These are phyloP conservation scores for Entrophospora sp. DNA, from an alignment of 192 early-diverging fungal species.

Conservation along the genomic window DNA sequence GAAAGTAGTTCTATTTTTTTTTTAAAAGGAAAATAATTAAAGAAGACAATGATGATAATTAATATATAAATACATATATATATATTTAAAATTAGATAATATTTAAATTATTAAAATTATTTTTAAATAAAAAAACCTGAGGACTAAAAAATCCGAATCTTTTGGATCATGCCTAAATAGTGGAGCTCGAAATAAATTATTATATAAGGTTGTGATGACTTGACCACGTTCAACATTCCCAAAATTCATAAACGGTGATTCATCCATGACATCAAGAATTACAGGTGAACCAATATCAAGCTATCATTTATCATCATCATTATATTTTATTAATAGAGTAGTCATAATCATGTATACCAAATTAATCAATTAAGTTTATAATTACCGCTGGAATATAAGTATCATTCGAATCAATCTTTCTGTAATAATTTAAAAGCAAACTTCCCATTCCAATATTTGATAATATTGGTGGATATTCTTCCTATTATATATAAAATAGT, in stretches of 20 bases:
- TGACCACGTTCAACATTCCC: conserved; percentile 91
- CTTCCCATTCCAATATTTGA: conserved; percentile 94
- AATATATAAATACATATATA: too few relatives aligned
- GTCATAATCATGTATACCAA: too few relatives aligned
- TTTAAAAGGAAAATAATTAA: too few relatives aligned
- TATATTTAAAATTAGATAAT: too few relatives aligned
- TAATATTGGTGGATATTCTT: conserved; percentile 91
- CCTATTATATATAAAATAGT: conserved; percentile 30
- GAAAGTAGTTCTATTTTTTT: conserved; percentile 59
- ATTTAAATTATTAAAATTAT: too few relatives aligned
- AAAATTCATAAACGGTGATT: conserved; percentile 90
- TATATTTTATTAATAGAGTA: not conserved
- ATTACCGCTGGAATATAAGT: conserved; percentile 57
- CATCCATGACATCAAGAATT: conserved; percentile 80
- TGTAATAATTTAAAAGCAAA: conserved; percentile 90
- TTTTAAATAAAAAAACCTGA: too few relatives aligned
- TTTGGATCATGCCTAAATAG: conserved; percentile 67
- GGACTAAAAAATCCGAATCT: conserved; percentile 76
- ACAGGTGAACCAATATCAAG: conserved; percentile 74
- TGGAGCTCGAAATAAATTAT: conserved; percentile 92
- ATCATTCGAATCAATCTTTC: conserved; percentile 81
- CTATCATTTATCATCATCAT: conserved; percentile 23
- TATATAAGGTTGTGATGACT: conserved; percentile 79
- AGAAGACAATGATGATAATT: too few relatives aligned
- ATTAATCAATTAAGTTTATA: not conserved